Evolutionary conservation across 2,329 filamentous ascomycete species (phyloP).

Genomic region (Dactylellina cionopaga): DNA sequence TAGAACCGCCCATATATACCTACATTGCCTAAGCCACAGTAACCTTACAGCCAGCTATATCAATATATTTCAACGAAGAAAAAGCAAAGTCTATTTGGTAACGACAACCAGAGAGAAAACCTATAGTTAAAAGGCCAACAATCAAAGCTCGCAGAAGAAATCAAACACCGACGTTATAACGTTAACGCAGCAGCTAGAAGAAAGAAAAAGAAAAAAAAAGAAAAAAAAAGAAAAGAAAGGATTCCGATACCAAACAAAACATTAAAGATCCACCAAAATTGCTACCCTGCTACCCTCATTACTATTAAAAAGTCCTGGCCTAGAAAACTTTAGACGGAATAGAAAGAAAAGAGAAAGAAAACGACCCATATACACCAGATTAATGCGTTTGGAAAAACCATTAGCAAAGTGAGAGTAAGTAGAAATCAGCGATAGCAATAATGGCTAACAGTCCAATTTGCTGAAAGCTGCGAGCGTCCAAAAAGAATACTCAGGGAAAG

Average conservation of each 20-base stretch:
- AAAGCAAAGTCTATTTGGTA: conserved; percentile 20
- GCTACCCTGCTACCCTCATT: conserved; percentile 21
- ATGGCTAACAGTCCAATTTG: not conserved
- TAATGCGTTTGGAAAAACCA: conserved; percentile 34
- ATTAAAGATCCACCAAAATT: conserved; percentile 3
- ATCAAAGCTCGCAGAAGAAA: not conserved
- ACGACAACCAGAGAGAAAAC: conserved; percentile 4
- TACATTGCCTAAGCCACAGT: no score
- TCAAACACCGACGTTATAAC: no score
- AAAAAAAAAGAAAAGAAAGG: not conserved
- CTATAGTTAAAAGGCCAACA: not conserved
- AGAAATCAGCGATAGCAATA: not conserved
- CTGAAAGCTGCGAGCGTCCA: not conserved
- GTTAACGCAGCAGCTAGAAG: not conserved
- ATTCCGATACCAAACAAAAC: conserved; percentile 3
- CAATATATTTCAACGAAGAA: no score
- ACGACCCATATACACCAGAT: conserved; percentile 46
- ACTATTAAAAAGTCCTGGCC: conserved; percentile 5
- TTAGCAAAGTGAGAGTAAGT: not conserved
- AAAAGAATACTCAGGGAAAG: not conserved
- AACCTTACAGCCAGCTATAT: no score
- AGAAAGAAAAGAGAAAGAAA: conserved; percentile 2
- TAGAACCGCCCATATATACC: no score
- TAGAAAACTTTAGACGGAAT: not conserved
- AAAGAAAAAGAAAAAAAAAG: not conserved